Conservation (phyloP, 139 green algal species). For the Volvox reticuliferus region DNA sequence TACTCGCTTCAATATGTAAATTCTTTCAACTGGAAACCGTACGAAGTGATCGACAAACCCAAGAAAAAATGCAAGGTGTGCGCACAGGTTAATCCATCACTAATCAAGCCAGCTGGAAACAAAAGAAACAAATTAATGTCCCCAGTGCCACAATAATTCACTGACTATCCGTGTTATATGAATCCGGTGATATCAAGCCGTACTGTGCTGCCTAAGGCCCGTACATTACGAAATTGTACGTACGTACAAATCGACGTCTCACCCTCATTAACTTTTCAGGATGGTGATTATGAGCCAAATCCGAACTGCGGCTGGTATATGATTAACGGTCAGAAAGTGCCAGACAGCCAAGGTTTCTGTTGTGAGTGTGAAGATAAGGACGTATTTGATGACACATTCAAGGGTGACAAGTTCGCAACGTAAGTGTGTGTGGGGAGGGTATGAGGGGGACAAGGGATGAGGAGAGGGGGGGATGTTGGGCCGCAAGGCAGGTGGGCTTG, state of each 20-base stretch:
- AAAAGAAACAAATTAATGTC: no score
- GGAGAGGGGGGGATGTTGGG: neutral
- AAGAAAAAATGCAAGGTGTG: no score
- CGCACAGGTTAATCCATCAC: no score
- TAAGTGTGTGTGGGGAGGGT: no score
- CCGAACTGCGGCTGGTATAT: slow-evolving; percentile 86
- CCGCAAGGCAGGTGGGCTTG: no score
- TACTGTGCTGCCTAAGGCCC: no score
- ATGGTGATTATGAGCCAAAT: slow-evolving; percentile 51
- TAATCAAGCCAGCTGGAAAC: no score
- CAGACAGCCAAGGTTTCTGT: slow-evolving; percentile 86
- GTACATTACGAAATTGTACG: no score
- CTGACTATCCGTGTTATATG: no score
- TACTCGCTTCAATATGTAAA: slow-evolving; percentile 73
- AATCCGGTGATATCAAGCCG: no score
- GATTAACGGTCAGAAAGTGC: slow-evolving; percentile 27
- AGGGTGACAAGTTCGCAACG: neutral
- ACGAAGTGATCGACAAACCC: neutral
- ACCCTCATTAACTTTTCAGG: slow-evolving; percentile 26
- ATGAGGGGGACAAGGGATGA: neutral
- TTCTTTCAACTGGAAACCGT: slow-evolving; percentile 69
- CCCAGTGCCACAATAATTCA: no score
- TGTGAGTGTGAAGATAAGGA: slow-evolving; percentile 67
- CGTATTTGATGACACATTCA: neutral
- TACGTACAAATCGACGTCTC: no score